Evolutionary conservation across 306 rosid genomes (phyloP).

Genomic region (Cucumis melo): DNA sequence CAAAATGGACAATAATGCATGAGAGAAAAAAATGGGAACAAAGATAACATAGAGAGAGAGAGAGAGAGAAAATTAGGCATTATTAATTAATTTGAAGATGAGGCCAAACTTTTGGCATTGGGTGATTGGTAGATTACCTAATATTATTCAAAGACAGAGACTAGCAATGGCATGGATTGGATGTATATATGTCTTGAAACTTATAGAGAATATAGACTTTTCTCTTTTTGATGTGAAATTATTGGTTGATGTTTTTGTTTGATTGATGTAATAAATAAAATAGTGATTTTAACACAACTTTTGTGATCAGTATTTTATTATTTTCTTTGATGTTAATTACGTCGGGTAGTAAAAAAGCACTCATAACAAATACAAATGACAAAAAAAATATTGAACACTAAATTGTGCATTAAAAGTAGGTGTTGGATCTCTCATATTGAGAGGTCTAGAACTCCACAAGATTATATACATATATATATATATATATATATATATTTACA

Average conservation of each 20-base stretch:
- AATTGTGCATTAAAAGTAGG: too few relatives aligned
- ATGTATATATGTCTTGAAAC: not conserved
- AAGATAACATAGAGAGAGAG: not conserved
- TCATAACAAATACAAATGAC: too few relatives aligned
- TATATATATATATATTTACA: not conserved
- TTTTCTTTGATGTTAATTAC: too few relatives aligned
- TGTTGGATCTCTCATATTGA: too few relatives aligned
- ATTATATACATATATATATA: too few relatives aligned
- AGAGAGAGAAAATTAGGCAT: not conserved
- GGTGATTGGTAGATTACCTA: slow-evolving; percentile 3
- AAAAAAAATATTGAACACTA: too few relatives aligned
- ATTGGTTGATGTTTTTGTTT: not conserved
- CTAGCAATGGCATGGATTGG: not conserved
- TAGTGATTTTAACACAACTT: too few relatives aligned
- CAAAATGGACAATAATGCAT: not conserved
- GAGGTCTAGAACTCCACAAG: too few relatives aligned
- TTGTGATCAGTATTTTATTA: too few relatives aligned
- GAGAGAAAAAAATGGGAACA: too few relatives aligned
- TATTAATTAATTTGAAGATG: not conserved
- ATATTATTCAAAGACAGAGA: not conserved
- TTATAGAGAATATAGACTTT: not conserved
- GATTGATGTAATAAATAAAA: not conserved
- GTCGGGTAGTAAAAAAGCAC: too few relatives aligned
- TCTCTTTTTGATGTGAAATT: not conserved
- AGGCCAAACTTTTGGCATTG: not conserved